These are phyloP conservation scores for Alternaria sp. DNA, from an alignment of 2,329 filamentous ascomycete species.

Conservation along the genomic window DNA sequence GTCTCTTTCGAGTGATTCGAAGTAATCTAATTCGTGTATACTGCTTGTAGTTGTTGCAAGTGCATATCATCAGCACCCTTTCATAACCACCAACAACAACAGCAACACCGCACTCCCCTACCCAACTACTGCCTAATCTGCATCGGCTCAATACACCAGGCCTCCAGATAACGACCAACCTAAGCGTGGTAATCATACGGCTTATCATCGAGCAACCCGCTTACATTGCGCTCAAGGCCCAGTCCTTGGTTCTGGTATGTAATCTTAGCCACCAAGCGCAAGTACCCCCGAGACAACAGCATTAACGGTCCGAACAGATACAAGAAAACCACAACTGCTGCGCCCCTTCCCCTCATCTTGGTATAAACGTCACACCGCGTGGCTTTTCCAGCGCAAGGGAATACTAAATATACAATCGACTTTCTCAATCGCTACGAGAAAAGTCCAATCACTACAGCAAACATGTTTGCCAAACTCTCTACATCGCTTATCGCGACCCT, in stretches of 20 bases:
- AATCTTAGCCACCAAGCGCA: not conserved
- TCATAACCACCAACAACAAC: not conserved
- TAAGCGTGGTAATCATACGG: not conserved
- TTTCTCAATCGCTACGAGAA: not conserved
- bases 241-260: not conserved
- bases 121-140: not conserved
- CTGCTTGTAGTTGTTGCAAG: not conserved
- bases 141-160: not conserved
- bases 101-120: slow-evolving; percentile 4
- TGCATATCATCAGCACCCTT: slow-evolving; percentile 2
- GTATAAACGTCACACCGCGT: slow-evolving; percentile 1
- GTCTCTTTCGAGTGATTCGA: not conserved
- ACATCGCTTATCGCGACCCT: slow-evolving; percentile 22
- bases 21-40: not conserved
- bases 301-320: slow-evolving; percentile 3
- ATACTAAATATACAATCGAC: not conserved
- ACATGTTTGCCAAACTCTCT: slow-evolving; percentile 24
- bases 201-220: not conserved
- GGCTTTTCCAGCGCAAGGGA: not conserved
- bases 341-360: slow-evolving; percentile 1
- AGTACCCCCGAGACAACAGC: slow-evolving; percentile 1
- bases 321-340: not conserved
- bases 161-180: not conserved
- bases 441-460: not conserved
- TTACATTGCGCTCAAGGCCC: not conserved